A percentile compares a stretch with the other conserved stretches of the same genome.
Evolutionary conservation across 331 rosid genomes (phyloP).

Genomic region (Phaseolus coccineus): DNA sequence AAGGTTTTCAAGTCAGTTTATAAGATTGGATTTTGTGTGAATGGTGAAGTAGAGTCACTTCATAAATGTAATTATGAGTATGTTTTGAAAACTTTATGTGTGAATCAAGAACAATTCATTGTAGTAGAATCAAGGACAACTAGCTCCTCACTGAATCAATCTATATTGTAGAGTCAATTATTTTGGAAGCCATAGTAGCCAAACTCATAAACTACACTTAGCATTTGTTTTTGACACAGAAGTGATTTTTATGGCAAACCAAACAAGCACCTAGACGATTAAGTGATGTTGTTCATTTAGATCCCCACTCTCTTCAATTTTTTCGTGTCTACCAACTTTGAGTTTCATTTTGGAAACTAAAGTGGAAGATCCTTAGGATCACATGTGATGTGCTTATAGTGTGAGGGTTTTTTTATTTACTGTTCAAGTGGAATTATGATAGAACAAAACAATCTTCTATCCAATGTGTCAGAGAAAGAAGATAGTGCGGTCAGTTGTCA

Average conservation of each 20-base stretch:
- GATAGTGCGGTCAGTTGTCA: too few relatives aligned
- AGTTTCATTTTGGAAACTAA: background rate
- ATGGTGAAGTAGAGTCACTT: background rate
- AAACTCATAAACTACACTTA: background rate
- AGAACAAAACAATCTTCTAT: too few relatives aligned
- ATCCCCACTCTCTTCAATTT: background rate
- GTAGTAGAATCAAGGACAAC: too few relatives aligned
- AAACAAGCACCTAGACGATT: background rate
- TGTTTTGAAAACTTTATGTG: background rate
- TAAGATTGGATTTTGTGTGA: background rate
- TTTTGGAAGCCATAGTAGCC: background rate
- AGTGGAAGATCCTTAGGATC: background rate
- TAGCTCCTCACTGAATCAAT: background rate
- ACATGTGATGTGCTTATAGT: background rate
- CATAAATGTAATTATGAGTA: background rate
- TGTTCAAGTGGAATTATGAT: background rate
- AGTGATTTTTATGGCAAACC: constrained; percentile 8
- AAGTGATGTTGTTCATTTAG: background rate
- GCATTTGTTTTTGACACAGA: background rate
- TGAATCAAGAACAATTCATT: background rate
- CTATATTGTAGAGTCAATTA: background rate
- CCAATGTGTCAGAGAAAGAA: too few relatives aligned
- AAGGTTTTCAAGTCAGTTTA: background rate
- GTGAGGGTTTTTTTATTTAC: constrained; percentile 3
- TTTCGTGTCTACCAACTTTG: constrained; percentile 9